Evolutionary conservation across 1,139 yeast genomes (phyloP).

Genomic region (Pichia sp.): DNA sequence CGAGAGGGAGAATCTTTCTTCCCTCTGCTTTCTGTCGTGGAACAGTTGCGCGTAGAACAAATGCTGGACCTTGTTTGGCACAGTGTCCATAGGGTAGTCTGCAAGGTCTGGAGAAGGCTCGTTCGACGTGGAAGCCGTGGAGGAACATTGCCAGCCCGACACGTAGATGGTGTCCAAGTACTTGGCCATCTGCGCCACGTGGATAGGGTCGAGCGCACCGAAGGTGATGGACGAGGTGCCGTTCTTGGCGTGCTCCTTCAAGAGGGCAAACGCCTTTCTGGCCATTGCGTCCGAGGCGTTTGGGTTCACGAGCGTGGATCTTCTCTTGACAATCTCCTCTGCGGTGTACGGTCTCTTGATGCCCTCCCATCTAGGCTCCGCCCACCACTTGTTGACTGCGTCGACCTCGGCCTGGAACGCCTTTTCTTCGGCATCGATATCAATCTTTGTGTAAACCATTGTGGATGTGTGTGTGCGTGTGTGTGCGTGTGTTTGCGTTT

Average conservation of each 20-base stretch:
- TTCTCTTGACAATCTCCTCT: constrained; percentile 83
- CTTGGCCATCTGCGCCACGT: constrained; percentile 94
- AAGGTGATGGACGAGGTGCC: constrained; percentile 84
- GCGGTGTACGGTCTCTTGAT: constrained; percentile 88
- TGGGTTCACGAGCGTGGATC: constrained; percentile 62
- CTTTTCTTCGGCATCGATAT: constrained; percentile 57
- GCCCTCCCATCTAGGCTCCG: constrained; percentile 82
- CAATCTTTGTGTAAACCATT: constrained; percentile 42
- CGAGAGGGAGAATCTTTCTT: constrained; percentile 65
- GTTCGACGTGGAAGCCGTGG: constrained; percentile 94
- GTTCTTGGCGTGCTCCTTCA: constrained; percentile 67
- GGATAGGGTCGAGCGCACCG: constrained; percentile 96
- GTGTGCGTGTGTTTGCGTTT: too few species aligned
- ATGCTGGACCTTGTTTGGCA: constrained; percentile 97
- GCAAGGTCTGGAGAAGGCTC: constrained; percentile 99
- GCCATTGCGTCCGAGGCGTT: constrained; percentile 83
- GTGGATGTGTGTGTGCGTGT: background rate
- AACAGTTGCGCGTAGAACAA: constrained; percentile 94
- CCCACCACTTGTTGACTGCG: constrained; percentile 85
- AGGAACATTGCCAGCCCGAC: constrained; percentile 98
- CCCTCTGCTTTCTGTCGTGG: constrained; percentile 96
- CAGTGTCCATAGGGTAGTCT: constrained; percentile 97
- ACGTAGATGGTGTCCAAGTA: constrained; percentile 90
- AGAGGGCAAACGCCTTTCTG: constrained; percentile 67
- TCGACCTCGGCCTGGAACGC: constrained; percentile 66